Evolutionary conservation across 495 filamentous ascomycete genomes (phyloP), one percentile per base, ranked within the genome.

Genomic region (Penicillium pancosmium): DNA sequence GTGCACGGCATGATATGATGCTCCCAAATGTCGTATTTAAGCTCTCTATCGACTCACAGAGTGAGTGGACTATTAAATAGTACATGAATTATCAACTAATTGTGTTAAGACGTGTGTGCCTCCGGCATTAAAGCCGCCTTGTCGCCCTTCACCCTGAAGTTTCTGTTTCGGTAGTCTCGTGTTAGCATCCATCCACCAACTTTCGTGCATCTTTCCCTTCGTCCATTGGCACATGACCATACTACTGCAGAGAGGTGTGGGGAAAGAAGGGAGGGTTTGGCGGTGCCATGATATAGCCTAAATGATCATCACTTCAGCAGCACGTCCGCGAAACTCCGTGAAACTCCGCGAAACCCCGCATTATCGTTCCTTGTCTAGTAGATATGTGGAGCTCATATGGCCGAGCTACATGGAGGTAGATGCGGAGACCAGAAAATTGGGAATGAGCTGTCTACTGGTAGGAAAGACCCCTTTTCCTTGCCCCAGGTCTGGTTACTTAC

Each of bases 291-390:
- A 5, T 15, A 43, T 16, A 44, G 41, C 5, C 41, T 16, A 3
- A 4, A 38, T 44, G 16, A 44, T 19, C 41, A 44, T 16, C 4
- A 44, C 41, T 44, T 44, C 36, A 13, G 41, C 16, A 19, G 41
- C 15, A 44, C 2, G 41, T 44, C 41, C 41, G 16, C 41, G 16
- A 12, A 44, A 44, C n/a, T 44, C 50, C 41, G 16, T 4, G 16
- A 12, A 44, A 44, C n/a, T 19, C 50, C 50, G 50, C 50, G n/a
- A 33, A 18, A 23, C 13, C 36, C 50, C 50, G 50, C 33, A 38
- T n/a, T 38, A 38, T n/a, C 8, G 11, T 38, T 12, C 15, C 36
- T n/a, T 38, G 12, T 12, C 11, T 38, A 38, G 12, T 38, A 38
- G 36, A 38, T n/a, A 5, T 38, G 11, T 38, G 36, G 11, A 38